Base-by-base conservation (phyloP, 1,284 basidiomycete species). In the Flammula alnicola region DNA sequence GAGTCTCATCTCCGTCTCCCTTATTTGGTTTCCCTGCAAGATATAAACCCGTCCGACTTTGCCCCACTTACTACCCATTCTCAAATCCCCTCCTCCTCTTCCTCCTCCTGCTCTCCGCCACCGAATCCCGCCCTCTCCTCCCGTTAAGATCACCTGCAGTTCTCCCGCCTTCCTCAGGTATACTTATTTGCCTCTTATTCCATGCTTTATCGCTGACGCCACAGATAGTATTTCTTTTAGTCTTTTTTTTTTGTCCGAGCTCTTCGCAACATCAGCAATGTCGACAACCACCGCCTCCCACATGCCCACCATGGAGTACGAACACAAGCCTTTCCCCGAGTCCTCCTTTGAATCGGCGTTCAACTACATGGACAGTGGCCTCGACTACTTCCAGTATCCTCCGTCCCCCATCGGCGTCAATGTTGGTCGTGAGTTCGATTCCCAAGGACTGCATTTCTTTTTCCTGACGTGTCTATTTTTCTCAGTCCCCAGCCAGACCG, bases 301-400 rank as follows among this genome's bases (percentile, higher is more conserved):
- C 43, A 57, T 65, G 59, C 63, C 70, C 56, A 58, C 69, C 58
- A 73, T 77, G 69, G 75, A 77, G 61, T 78, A 75, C 56, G 74
- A 63, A 68, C 68, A 64, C 58, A 74, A 75, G 56, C 70, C 75
- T 49, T 62, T 73, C 62, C 69, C 75, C 61, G 73, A 76, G 40
- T 62, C 68, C 54, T 78, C 86, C 68, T 83, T 87, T 61, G 68
- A 72, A 60, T 66, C 81, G 44, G 69, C 68, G 54, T 82, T 81
- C 67, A 72, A 75, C 62, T 83, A 83, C 70, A 73, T 85, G 60
- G 78, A 87, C 61, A 75, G 75, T 49, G 67, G 67, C 50, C 66
- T 75, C 52, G 75, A 77, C 52, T 79, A 77, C 61, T 72, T 78
- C 59, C 72, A 75, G 55, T 76, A 75, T 55, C 74, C 73, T 55